Percentiles rank a stretch among this genome's conserved stretches.
Evolutionary conservation across 2,329 filamentous ascomycete species (phyloP).

Genomic region (Chaetomium sp.): DNA sequence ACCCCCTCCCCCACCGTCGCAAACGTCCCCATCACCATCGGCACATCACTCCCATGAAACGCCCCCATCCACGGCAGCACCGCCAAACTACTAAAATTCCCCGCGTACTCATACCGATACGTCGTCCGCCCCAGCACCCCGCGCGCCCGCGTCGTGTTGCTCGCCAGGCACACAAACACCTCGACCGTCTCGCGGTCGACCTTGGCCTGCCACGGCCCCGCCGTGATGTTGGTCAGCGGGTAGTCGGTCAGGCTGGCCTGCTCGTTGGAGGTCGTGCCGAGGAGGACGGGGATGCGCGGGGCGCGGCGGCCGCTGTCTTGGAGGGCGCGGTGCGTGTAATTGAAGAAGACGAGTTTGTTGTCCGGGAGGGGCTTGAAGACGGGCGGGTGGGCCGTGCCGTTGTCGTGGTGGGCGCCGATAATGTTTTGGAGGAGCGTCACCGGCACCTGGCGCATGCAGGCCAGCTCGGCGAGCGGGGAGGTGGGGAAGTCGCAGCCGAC

Average conservation of each 20-base stretch:
- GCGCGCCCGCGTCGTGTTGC: constrained; percentile 34
- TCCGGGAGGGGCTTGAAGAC: constrained; percentile 38
- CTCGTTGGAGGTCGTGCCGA: constrained; percentile 42
- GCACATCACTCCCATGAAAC: constrained; percentile 32
- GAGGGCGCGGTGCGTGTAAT: constrained; percentile 37
- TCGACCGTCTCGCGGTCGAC: constrained; percentile 34
- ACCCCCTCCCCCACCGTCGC: constrained; percentile 7
- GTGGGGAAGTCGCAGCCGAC: constrained; percentile 40
- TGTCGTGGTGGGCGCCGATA: constrained; percentile 39
- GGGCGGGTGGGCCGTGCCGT: constrained; percentile 29
- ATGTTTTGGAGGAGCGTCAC: constrained; percentile 40
- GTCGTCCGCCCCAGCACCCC: constrained; percentile 35
- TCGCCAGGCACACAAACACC: constrained; percentile 35
- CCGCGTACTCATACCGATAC: constrained; percentile 47
- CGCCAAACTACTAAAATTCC: constrained; percentile 45
- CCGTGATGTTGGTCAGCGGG: constrained; percentile 37
- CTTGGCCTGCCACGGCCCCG: constrained; percentile 35
- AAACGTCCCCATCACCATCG: constrained; percentile 34
- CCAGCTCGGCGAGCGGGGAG: constrained; percentile 38
- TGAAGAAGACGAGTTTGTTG: constrained; percentile 38
- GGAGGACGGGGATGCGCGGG: constrained; percentile 38
- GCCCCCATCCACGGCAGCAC: constrained; percentile 45
- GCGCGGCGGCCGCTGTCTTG: constrained; percentile 29
- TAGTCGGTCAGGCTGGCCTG: constrained; percentile 36
- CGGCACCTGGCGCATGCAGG: constrained; percentile 43